These are phyloP conservation scores for Didymellaceae sp. DNA, from an alignment of 2,329 filamentous ascomycete genomes.

Conservation along the genomic window DNA sequence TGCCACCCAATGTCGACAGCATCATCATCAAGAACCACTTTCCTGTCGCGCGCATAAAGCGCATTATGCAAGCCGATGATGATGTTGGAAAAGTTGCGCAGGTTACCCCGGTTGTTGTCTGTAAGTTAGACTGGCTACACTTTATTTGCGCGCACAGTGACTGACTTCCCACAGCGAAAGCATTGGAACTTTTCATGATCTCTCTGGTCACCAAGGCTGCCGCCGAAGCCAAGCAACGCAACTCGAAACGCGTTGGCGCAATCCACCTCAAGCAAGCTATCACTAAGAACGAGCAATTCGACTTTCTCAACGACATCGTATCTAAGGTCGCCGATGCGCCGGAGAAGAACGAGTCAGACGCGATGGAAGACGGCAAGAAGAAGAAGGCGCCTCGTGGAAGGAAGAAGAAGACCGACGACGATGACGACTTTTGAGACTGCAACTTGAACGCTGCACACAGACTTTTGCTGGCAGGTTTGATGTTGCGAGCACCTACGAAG, in stretches of 20 bases:
- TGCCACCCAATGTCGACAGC: constrained; percentile 52
- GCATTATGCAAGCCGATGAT: constrained; percentile 99
- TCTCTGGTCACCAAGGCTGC: constrained; percentile 88
- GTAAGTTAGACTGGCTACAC: constrained; percentile 53
- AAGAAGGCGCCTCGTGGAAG: constrained; percentile 49
- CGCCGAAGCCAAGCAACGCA: constrained; percentile 79
- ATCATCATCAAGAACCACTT: constrained; percentile 92
- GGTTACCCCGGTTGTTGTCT: constrained; percentile 92
- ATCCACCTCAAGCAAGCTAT: constrained; percentile 92
- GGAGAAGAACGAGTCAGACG: constrained; percentile 56
- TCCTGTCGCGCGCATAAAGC: constrained; percentile 94
- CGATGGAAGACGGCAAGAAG: constrained; percentile 52
- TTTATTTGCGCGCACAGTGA: background rate
- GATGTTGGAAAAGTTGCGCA: constrained; percentile 98
- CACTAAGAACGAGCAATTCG: constrained; percentile 86
- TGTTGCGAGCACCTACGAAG: background rate
- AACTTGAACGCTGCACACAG: background rate
- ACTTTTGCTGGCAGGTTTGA: background rate
- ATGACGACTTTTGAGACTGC: constrained; percentile 42
- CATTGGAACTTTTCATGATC: constrained; percentile 97
- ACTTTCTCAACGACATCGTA: constrained; percentile 92
- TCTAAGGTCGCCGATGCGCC: constrained; percentile 76
- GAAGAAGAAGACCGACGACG: constrained; percentile 49
- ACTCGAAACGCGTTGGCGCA: constrained; percentile 87
- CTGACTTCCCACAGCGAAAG: constrained; percentile 69